Conservation (phyloP, 441 rosid species). For the Pelargonium myrrhifolium region DNA sequence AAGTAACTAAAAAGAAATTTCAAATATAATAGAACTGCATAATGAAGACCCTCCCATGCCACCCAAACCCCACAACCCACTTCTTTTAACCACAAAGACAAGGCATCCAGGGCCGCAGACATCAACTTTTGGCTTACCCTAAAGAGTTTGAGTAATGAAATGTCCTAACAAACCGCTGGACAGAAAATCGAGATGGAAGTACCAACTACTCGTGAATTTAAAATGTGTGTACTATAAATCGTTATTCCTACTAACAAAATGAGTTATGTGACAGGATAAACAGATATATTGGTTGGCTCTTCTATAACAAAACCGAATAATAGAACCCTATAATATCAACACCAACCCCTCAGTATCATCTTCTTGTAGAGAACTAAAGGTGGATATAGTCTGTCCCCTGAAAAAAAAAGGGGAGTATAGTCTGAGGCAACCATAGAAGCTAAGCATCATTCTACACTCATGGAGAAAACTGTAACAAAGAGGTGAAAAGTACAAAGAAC, state of each 20-base stretch:
- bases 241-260: neutral
- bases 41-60: neutral
- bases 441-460: neutral
- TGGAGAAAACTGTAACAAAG: neutral
- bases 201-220: neutral
- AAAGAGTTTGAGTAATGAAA: neutral
- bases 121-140: neutral
- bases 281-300: neutral
- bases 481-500: neutral
- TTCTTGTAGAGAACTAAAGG: neutral
- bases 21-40: neutral
- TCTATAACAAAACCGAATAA: neutral
- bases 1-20: neutral
- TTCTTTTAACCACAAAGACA: no score
- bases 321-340: neutral
- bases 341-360: neutral
- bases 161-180: neutral
- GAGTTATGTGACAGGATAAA: neutral
- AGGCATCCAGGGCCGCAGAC: neutral
- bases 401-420: neutral
- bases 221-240: neutral
- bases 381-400: no score
- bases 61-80: no score
- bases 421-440: neutral
- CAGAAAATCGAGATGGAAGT: no score